A percentile compares a stretch with the other conserved stretches of the same genome.
These are phyloP conservation scores for Phytophthora syringae DNA, from an alignment of 352 stramenopile species.

Conservation along the genomic window DNA sequence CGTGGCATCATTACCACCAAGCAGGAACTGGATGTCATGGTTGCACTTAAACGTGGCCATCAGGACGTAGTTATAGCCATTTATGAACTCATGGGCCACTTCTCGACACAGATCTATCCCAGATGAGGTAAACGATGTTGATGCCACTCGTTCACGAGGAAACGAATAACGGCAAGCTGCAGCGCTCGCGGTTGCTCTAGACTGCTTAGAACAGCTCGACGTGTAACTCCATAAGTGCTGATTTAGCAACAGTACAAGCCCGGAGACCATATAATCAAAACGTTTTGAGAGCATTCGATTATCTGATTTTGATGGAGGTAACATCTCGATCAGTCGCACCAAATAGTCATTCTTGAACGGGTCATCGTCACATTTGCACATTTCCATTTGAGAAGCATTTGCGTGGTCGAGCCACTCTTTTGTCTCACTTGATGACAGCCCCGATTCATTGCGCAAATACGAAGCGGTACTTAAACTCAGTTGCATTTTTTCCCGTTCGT, in stretches of 20 bases:
- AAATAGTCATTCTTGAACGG: not conserved
- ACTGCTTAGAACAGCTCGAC: slow-evolving; percentile 1
- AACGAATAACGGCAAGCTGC: not conserved
- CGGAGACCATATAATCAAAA: slow-evolving; percentile 9
- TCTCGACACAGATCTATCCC: no score
- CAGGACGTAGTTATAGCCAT: slow-evolving; percentile 7
- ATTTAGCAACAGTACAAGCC: slow-evolving; percentile 3
- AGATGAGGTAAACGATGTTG: not conserved
- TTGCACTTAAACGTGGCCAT: no score
- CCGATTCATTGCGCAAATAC: not conserved
- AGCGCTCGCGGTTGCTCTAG: not conserved
- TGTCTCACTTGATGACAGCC: not conserved
- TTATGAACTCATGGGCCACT: slow-evolving; percentile 5
- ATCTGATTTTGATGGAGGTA: not conserved
- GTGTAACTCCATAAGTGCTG: slow-evolving; percentile 2
- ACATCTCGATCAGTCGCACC: not conserved
- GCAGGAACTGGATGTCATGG: not conserved
- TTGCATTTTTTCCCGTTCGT: slow-evolving; percentile 1
- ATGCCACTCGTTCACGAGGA: not conserved
- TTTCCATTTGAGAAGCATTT: not conserved
- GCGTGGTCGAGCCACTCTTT: not conserved
- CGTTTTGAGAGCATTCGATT: not conserved
- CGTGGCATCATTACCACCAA: not conserved
- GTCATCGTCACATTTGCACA: not conserved
- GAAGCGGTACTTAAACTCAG: not conserved